phyloP scores from a whole-genome alignment of 805 yeast genomes.

The Kazachstania bromeliacearum region DNA sequence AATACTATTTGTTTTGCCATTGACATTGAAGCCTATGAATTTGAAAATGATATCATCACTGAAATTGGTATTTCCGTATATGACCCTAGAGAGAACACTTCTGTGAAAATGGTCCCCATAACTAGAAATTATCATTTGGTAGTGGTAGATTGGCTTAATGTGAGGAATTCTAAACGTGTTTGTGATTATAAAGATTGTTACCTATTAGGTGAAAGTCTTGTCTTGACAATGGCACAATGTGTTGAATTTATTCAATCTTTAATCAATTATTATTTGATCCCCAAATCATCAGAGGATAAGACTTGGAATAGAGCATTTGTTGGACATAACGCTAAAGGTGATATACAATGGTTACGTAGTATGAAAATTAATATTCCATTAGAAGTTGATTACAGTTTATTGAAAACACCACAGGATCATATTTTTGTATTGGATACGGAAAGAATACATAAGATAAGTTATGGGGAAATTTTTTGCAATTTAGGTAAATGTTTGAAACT shows the following conservation, averaged over 20 bases:
- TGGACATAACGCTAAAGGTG: slow-evolving; percentile 54
- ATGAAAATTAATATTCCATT: slow-evolving; percentile 39
- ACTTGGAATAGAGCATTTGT: slow-evolving; percentile 35
- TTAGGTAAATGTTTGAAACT: slow-evolving; percentile 39
- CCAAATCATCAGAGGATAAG: slow-evolving; percentile 18
- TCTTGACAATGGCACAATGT: slow-evolving; percentile 32
- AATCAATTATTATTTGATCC: slow-evolving; percentile 35
- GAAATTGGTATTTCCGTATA: slow-evolving; percentile 51
- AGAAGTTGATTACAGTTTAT: slow-evolving; percentile 2
- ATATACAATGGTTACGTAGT: slow-evolving; percentile 40
- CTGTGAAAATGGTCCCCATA: slow-evolving; percentile 31
- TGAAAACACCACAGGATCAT: slow-evolving; percentile 1
- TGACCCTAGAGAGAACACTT: slow-evolving; percentile 40
- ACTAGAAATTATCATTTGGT: slow-evolving; percentile 36
- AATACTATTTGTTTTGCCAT: slow-evolving; percentile 34
- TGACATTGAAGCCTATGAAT: slow-evolving; percentile 52
- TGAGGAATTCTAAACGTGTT: slow-evolving; percentile 44
- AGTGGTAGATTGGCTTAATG: slow-evolving; percentile 34
- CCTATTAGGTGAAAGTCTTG: slow-evolving; percentile 39
- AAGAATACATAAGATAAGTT: slow-evolving; percentile 33
- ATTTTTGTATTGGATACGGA: slow-evolving; percentile 38
- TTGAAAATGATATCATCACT: slow-evolving; percentile 34
- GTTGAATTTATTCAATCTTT: slow-evolving; percentile 34
- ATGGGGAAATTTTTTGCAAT: slow-evolving; percentile 35
- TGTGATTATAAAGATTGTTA: slow-evolving; percentile 44